Conservation (phyloP, 2,329 filamentous ascomycete genomes). For the Xylariaceae sp. region DNA sequence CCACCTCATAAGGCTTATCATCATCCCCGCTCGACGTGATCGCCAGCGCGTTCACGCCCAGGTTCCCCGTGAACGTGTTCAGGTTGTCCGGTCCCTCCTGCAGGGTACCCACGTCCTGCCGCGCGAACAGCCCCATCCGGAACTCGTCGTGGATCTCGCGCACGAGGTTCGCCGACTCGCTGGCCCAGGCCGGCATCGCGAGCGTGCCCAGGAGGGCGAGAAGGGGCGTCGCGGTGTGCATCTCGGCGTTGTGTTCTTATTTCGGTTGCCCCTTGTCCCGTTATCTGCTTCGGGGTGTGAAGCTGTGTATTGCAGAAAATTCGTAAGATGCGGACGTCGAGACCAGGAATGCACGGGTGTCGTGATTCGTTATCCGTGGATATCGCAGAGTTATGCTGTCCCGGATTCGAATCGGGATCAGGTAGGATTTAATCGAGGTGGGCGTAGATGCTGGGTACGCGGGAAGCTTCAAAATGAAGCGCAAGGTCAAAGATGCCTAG, state of each 20-base stretch:
- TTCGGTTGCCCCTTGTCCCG: background rate
- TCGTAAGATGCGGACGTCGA: background rate
- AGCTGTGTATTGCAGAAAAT: no score
- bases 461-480: no score
- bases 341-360: no score
- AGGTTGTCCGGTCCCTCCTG: constrained; percentile 28
- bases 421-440: no score
- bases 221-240: constrained; percentile 1
- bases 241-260: constrained; percentile 3
- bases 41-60: constrained; percentile 35
- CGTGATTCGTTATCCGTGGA: no score
- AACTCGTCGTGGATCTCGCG: constrained; percentile 33
- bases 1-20: background rate
- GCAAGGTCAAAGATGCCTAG: no score
- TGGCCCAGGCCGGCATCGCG: constrained; percentile 12
- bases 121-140: constrained; percentile 29
- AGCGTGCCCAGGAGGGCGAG: constrained; percentile 13
- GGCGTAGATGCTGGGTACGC: no score
- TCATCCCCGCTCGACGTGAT: constrained; percentile 1
- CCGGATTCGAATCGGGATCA: no score
- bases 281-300: no score
- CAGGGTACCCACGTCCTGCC: constrained; percentile 25
- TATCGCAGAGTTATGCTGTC: no score
- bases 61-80: constrained; percentile 33
- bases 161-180: constrained; percentile 11